These are phyloP conservation scores for Fraxinus excelsior DNA, from an alignment of 257 asterid species.

Conservation along the genomic window DNA sequence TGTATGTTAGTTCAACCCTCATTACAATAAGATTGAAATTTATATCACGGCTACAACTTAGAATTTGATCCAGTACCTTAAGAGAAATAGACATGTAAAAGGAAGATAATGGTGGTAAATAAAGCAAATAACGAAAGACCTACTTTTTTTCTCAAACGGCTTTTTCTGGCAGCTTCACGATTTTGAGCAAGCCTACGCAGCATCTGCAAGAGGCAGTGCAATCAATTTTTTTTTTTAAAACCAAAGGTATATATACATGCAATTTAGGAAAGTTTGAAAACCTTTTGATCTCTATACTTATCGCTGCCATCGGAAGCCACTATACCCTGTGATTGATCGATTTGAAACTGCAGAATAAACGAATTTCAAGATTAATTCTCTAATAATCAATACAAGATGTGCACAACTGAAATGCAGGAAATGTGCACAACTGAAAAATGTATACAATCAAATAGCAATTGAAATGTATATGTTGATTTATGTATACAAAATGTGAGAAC, in stretches of 20 bases:
- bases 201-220: conserved; percentile 37
- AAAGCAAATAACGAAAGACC: conserved; percentile 16
- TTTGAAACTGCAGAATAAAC: conserved; percentile 60
- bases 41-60: background rate
- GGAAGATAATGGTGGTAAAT: conserved; percentile 12
- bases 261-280: conserved; percentile 25
- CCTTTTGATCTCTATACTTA: conserved; percentile 97
- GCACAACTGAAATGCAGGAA: conserved; percentile 1
- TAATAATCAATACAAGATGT: conserved; percentile 1
- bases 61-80: background rate
- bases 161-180: conserved; percentile 98
- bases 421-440: background rate
- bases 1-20: background rate
- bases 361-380: conserved; percentile 15
- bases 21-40: background rate
- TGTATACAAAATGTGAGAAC: background rate
- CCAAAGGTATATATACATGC: background rate
- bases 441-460: background rate
- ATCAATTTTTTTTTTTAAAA: background rate
- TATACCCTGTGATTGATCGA: conserved; percentile 47
- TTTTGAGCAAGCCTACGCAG: conserved; percentile 99
- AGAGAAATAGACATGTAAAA: background rate
- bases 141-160: conserved; percentile 91
- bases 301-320: conserved; percentile 94
- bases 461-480: background rate